These are phyloP conservation scores for Physocladia obscura DNA, from an alignment of 192 early-diverging fungal species.

Conservation along the genomic window DNA sequence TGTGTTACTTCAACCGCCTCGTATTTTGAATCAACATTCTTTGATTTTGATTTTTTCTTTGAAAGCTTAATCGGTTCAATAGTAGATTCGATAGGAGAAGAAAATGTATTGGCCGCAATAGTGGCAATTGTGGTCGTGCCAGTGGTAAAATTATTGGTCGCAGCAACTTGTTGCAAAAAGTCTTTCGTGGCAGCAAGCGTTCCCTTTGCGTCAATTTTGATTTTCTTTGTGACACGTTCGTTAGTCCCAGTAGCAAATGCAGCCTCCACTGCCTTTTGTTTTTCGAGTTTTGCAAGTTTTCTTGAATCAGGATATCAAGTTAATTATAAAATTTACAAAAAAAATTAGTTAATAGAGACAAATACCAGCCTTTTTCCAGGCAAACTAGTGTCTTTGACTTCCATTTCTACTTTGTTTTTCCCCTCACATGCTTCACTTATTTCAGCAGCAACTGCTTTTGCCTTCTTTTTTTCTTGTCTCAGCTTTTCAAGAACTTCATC, in stretches of 20 bases:
- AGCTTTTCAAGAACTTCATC: neutral
- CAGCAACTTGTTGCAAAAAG: neutral
- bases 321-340: neutral
- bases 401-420: neutral
- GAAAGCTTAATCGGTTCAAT: neutral
- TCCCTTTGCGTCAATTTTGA: neutral
- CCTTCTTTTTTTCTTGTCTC: neutral
- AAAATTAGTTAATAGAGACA: neutral
- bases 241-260: neutral
- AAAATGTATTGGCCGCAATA: neutral
- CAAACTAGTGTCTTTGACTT: slow-evolving; percentile 20
- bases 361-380: slow-evolving; percentile 13
- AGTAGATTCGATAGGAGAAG: neutral
- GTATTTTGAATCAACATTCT: neutral
- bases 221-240: neutral
- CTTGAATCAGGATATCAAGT: neutral
- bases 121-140: too few species aligned
- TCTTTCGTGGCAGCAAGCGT: neutral
- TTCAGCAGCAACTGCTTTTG: neutral
- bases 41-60: neutral
- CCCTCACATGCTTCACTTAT: too few species aligned
- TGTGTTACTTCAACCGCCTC: neutral
- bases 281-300: neutral
- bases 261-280: neutral
- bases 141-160: neutral